These are phyloP conservation scores for Plasmodium falciparum DNA, from an alignment of 169 alveolate genomes.

Conservation along the genomic window DNA sequence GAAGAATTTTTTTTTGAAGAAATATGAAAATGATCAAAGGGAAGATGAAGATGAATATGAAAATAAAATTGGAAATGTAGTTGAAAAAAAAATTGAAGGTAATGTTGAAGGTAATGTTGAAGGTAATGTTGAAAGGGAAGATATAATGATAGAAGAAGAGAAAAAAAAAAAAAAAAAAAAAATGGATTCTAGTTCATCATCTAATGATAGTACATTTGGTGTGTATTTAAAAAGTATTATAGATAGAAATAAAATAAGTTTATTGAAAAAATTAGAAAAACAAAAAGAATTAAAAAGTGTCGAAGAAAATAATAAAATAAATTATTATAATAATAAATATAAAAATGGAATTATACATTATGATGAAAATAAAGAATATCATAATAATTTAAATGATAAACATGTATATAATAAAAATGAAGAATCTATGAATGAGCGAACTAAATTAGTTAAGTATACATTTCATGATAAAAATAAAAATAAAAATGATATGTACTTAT, in stretches of 20 bases:
- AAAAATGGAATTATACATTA: too few species aligned
- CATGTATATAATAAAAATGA: too few species aligned
- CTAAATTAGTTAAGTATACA: too few species aligned
- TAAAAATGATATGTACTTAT: too few species aligned
- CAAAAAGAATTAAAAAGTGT: neutral
- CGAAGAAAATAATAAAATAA: neutral
- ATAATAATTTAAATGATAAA: too few species aligned
- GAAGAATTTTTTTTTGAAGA: too few species aligned
- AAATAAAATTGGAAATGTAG: too few species aligned
- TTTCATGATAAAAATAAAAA: too few species aligned
- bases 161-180: neutral
- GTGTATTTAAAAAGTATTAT: conserved; percentile 21
- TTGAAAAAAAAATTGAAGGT: too few species aligned
- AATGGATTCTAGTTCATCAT: neutral
- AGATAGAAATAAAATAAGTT: conserved; percentile 32
- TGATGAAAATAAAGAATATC: too few species aligned
- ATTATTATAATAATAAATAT: neutral
- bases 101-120: too few species aligned
- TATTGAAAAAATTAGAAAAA: conserved; percentile 36
- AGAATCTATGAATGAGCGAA: too few species aligned
- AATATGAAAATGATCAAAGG: neutral
- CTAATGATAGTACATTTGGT: conserved; percentile 23
- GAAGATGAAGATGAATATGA: neutral
- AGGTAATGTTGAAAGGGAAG: neutral
- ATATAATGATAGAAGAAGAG: neutral